A percentile compares a stretch with the other conserved stretches of the same genome.
These are phyloP conservation scores for Domatiomyces globalis DNA, from an alignment of 2,329 filamentous ascomycete genomes.

Conservation along the genomic window DNA sequence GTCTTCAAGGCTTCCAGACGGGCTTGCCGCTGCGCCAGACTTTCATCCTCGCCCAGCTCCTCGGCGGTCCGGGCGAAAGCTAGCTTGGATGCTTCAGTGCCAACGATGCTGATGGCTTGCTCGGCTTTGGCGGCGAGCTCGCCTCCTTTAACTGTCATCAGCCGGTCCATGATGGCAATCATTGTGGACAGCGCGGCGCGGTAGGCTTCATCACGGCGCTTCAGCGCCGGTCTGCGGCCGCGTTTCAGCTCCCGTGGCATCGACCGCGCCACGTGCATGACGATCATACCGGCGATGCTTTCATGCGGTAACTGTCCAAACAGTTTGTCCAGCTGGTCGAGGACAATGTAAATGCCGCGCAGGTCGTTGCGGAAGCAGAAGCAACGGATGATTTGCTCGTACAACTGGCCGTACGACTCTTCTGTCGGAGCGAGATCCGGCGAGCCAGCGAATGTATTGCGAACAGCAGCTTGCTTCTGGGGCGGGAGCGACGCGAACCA, in stretches of 20 bases:
- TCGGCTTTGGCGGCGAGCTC: conserved; percentile 14
- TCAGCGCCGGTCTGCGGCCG: background rate
- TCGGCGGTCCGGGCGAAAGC: conserved; percentile 20
- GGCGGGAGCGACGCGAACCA: conserved; percentile 27
- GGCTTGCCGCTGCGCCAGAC: conserved; percentile 21
- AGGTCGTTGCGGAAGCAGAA: conserved; percentile 38
- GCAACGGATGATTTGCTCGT: conserved; percentile 38
- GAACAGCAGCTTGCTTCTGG: conserved; percentile 18
- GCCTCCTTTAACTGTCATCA: conserved; percentile 30
- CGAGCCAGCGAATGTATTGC: background rate
- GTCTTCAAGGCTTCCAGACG: conserved; percentile 31
- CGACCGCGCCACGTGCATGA: conserved; percentile 35
- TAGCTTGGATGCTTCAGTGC: conserved; percentile 16
- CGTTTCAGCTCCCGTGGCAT: conserved; percentile 17
- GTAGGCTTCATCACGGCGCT: conserved; percentile 16
- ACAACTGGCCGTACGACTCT: conserved; percentile 22
- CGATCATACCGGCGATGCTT: conserved; percentile 33
- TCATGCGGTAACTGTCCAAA: conserved; percentile 35
- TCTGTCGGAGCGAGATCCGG: background rate
- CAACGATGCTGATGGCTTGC: conserved; percentile 18
- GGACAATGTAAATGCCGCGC: conserved; percentile 35
- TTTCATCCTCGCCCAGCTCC: conserved; percentile 25
- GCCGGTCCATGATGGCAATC: conserved; percentile 32
- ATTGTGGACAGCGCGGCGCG: conserved; percentile 28
- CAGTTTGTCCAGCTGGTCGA: conserved; percentile 30